Percentiles rank a stretch among this genome's conserved stretches.
Evolutionary conservation across 805 yeast species (phyloP).

Genomic region (Saturnispora mendoncae): DNA sequence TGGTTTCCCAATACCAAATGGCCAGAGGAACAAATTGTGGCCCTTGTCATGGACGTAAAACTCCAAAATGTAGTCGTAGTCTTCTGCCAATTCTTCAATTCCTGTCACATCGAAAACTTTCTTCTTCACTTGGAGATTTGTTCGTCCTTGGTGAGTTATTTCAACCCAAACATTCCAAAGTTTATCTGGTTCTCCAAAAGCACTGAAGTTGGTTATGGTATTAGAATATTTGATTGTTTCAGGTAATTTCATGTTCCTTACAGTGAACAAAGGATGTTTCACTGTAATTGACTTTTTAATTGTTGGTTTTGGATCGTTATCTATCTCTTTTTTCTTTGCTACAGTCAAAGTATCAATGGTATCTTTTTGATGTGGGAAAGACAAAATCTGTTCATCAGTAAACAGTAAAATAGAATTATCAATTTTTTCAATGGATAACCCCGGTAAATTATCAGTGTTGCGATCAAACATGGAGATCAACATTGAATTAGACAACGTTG

Average conservation of each 20-base stretch:
- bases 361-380: neutral
- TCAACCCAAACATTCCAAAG: constrained; percentile 13
- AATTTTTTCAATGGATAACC: neutral
- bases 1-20: constrained; percentile 4
- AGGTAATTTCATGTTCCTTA: constrained; percentile 2
- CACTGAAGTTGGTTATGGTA: neutral
- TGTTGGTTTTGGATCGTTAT: neutral
- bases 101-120: neutral
- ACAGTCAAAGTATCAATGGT: neutral
- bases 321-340: neutral
- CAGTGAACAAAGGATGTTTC: neutral
- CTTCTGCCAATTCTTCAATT: neutral
- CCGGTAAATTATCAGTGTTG: neutral
- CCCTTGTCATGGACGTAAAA: constrained; percentile 9
- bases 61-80: constrained; percentile 7
- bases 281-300: neutral
- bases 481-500: neutral
- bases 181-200: neutral
- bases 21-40: constrained; percentile 6
- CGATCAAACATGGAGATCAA: neutral
- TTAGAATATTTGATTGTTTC: neutral
- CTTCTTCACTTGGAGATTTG: constrained; percentile 1
- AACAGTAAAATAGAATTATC: neutral
- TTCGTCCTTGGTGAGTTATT: neutral
- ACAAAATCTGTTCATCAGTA: constrained; percentile 4